A percentile compares a stretch with the other conserved stretches of the same genome.
phyloP scores from a whole-genome alignment of 441 rosid genomes.

The Raphanus hybrid region DNA sequence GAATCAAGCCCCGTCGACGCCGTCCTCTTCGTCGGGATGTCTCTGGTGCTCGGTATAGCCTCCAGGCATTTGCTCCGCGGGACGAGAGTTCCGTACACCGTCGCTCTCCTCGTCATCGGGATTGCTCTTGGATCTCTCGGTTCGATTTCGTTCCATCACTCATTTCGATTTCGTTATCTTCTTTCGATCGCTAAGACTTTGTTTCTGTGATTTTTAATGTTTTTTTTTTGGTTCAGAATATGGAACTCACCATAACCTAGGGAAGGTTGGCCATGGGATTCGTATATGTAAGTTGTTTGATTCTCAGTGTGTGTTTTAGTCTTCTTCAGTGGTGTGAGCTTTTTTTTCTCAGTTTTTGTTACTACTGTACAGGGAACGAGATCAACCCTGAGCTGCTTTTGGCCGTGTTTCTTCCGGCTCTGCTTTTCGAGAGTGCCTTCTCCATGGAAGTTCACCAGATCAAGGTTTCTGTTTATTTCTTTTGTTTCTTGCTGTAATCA shows the following conservation, averaged over 20 bases:
- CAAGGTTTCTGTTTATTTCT: conserved; percentile 57
- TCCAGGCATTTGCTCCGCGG: conserved; percentile 78
- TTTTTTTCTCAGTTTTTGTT: conserved; percentile 26
- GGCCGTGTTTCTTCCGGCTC: conserved; percentile 97
- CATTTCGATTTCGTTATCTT: conserved; percentile 26
- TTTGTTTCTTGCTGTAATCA: neutral
- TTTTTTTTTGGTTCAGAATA: no score
- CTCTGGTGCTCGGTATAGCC: conserved; percentile 81
- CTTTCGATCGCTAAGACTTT: neutral
- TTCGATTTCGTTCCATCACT: conserved; percentile 25
- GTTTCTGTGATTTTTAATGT: neutral
- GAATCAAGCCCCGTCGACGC: conserved; percentile 60
- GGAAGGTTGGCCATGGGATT: conserved; percentile 87
- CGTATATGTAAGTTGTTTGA: conserved; percentile 77
- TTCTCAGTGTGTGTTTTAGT: conserved; percentile 34
- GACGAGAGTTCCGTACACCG: conserved; percentile 91
- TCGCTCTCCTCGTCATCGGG: conserved; percentile 85
- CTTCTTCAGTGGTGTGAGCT: conserved; percentile 13
- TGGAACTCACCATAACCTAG: no score
- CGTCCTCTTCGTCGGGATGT: conserved; percentile 76
- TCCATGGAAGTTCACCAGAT: conserved; percentile 96
- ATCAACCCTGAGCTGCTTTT: conserved; percentile 86
- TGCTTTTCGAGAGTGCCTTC: conserved; percentile 95
- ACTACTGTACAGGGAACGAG: conserved; percentile 62
- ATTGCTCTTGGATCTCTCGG: conserved; percentile 86